Percentiles rank a stretch among this genome's conserved stretches.
phyloP scores from a whole-genome alignment of 345 rosid genomes.

The Pistacia atlantica region DNA sequence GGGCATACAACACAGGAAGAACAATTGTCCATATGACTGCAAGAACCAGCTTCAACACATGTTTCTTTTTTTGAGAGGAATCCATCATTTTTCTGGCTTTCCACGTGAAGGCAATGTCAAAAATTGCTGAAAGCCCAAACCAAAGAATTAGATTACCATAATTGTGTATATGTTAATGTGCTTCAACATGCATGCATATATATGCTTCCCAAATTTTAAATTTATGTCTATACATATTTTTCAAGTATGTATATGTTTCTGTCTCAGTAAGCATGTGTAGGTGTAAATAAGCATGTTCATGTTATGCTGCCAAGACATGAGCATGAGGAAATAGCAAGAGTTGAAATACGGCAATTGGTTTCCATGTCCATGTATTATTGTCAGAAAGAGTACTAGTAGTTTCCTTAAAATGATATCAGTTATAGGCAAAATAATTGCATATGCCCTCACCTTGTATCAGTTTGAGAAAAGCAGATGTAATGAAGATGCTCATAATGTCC shows the following conservation, averaged over 20 bases:
- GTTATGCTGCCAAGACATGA: neutral
- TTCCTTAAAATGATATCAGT: neutral
- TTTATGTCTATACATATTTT: neutral
- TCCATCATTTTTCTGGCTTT: slow-evolving; percentile 73
- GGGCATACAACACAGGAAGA: slow-evolving; percentile 76
- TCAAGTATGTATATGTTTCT: neutral
- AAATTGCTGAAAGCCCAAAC: slow-evolving; percentile 58
- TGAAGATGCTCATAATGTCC: slow-evolving; percentile 89
- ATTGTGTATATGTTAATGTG: neutral
- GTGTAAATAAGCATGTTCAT: neutral
- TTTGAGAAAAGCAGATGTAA: slow-evolving; percentile 80
- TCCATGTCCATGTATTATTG: neutral
- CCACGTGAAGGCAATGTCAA: slow-evolving; percentile 88
- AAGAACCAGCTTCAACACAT: slow-evolving; percentile 59
- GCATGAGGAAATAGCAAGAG: neutral
- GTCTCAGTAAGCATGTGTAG: neutral
- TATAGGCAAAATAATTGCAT: slow-evolving; percentile 1
- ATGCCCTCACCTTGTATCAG: slow-evolving; percentile 63
- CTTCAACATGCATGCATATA: slow-evolving; percentile 1
- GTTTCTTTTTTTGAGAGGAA: slow-evolving; percentile 59
- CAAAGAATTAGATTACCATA: slow-evolving; percentile 15
- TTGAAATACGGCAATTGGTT: neutral
- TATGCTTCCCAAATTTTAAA: neutral
- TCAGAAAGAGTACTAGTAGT: neutral
- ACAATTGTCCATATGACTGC: slow-evolving; percentile 81